Base-by-base conservation (phyloP, 1,284 basidiomycete species). In the Golubevia pallescens region DNA sequence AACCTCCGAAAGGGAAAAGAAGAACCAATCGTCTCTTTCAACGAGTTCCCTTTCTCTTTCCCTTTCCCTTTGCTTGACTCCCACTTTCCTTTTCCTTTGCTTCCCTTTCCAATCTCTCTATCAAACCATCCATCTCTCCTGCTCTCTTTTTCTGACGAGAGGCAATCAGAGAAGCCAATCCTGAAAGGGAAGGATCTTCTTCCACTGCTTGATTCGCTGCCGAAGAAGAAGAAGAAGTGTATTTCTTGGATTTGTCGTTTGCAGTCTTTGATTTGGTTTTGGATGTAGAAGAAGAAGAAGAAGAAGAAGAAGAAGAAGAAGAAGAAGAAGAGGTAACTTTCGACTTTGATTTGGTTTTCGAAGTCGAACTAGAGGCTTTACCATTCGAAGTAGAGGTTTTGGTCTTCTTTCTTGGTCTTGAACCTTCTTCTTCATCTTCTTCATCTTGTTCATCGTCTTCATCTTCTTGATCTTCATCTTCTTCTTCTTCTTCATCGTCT, bases 401-500 rank as follows among this genome's bases (percentile, higher is more conserved):
- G 42, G 16, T 38, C 16, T 19, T 51, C 38, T 48, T 66, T 32
- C n/a, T 28, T 28, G 21, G 51, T 57, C 61, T 65, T 14, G 34
- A 48, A 7, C 51, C 60, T 13, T n/a, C 28, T 28, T 42, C 21
- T 19, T 48, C 48, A 1, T 63, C 57, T 32, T 42, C 67, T 19
- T 55, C n/a, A 53, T 32, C 24, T 21, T 68, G 58, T 19, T 65
- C 66, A 14, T 68, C 69, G 7, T 51, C 70, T 32, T 66, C 61
- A 10, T 53, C 60, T 16, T 32, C 48, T 62, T 48, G 10, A 10
- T 48, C 42, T 48, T 48, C 42, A 10, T 48, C 42, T 48, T 48
- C 42, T 16, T 48, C 42, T 48, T 48, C 42, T 48, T 57, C 59
- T 3, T 61, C 69, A 21, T 62, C 60, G 8, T 54, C 58, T 53